These are phyloP conservation scores for Adenanthera pavonina DNA, from an alignment of 306 rosid species.

Conservation along the genomic window DNA sequence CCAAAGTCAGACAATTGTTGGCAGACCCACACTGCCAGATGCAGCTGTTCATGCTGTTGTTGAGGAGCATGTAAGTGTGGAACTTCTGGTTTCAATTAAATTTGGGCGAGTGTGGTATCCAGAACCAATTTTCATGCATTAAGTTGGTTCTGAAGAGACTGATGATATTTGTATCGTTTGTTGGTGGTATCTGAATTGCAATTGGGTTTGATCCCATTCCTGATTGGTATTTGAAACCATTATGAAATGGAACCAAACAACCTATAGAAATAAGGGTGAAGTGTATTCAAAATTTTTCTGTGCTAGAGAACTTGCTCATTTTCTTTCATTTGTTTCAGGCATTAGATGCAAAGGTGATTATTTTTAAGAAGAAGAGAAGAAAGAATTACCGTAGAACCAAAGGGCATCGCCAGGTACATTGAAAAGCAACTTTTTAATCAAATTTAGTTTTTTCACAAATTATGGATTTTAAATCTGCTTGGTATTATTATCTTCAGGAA, in stretches of 20 bases:
- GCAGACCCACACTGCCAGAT: slow-evolving; percentile 82
- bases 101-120: slow-evolving; percentile 19
- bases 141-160: slow-evolving; percentile 29
- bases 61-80: slow-evolving; percentile 90
- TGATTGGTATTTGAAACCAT: slow-evolving; percentile 11
- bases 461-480: slow-evolving; percentile 29
- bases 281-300: not conserved
- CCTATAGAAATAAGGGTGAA: not conserved
- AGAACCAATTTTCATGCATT: slow-evolving; percentile 24
- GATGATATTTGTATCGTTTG: slow-evolving; percentile 2
- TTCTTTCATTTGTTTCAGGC: slow-evolving; percentile 57
- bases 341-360: slow-evolving; percentile 81
- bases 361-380: slow-evolving; percentile 95
- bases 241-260: slow-evolving; percentile 20
- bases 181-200: slow-evolving; percentile 6
- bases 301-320: slow-evolving; percentile 18
- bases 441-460: slow-evolving; percentile 5
- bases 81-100: slow-evolving; percentile 31
- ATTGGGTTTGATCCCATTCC: slow-evolving; percentile 13
- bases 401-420: slow-evolving; percentile 89
- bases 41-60: slow-evolving; percentile 88
- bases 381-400: slow-evolving; percentile 88
- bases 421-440: slow-evolving; percentile 21
- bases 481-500: slow-evolving; percentile 60
- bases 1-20: slow-evolving; percentile 76